phyloP scores from a whole-genome alignment of 2,329 filamentous ascomycete species.

The Beauveria asiatica region DNA sequence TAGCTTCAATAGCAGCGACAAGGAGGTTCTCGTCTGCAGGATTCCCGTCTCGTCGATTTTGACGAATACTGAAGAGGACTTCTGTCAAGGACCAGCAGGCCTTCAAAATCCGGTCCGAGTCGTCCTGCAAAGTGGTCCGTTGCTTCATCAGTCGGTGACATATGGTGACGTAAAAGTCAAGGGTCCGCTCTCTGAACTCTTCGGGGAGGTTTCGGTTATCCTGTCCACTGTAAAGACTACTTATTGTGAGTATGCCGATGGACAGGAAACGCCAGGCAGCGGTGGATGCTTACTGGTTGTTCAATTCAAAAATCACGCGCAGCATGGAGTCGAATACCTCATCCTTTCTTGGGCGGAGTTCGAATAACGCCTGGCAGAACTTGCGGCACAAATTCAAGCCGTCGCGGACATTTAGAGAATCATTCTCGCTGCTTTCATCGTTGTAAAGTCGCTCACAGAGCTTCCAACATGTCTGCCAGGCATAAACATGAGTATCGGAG shows the following conservation, averaged over 20 bases:
- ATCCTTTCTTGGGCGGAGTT: constrained; percentile 69
- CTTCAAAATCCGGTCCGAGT: constrained; percentile 74
- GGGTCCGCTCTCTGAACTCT: constrained; percentile 76
- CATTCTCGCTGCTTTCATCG: constrained; percentile 62
- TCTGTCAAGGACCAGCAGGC: constrained; percentile 88
- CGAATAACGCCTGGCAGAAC: constrained; percentile 87
- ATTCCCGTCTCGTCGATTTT: constrained; percentile 67
- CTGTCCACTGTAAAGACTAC: constrained; percentile 77
- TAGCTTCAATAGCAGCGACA: constrained; percentile 6
- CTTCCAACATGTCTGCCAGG: constrained; percentile 92
- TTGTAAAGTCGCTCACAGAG: constrained; percentile 85
- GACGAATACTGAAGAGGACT: constrained; percentile 84
- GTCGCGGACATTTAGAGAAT: constrained; percentile 57
- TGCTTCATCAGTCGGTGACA: constrained; percentile 97
- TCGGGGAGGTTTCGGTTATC: constrained; percentile 71
- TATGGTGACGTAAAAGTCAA: constrained; percentile 90
- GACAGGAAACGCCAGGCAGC: not conserved
- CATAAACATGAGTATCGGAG: constrained; percentile 72
- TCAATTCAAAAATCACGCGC: constrained; percentile 87
- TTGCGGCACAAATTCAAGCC: constrained; percentile 83
- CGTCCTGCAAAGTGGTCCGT: constrained; percentile 64
- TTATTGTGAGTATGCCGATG: not conserved
- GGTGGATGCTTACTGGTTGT: constrained; percentile 60
- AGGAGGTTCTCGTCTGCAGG: constrained; percentile 74
- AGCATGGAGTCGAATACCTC: constrained; percentile 78